These are phyloP conservation scores for Lachancea dasiensis DNA, from an alignment of 805 yeast species.

Conservation along the genomic window DNA sequence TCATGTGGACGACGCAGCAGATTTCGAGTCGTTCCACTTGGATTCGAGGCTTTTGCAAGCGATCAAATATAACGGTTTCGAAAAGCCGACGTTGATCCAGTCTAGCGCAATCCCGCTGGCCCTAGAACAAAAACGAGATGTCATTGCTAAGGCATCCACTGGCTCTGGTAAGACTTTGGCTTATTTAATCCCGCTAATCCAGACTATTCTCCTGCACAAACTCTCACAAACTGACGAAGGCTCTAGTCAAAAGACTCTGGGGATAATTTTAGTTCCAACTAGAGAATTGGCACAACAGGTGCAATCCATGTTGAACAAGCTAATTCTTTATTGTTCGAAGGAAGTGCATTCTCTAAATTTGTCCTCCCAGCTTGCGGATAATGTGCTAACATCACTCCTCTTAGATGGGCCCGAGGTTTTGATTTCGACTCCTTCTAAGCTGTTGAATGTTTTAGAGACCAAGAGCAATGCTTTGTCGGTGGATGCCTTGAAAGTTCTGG, in stretches of 20 bases:
- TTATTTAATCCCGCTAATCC: conserved; percentile 79
- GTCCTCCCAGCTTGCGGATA: conserved; percentile 50
- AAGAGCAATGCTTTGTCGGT: conserved; percentile 44
- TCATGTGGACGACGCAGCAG: conserved; percentile 61
- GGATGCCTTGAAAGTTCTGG: conserved; percentile 57
- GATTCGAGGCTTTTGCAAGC: conserved; percentile 86
- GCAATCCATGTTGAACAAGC: conserved; percentile 55
- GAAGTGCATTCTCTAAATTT: conserved; percentile 61
- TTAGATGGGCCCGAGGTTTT: conserved; percentile 73
- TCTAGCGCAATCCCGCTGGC: conserved; percentile 90
- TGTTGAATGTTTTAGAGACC: conserved; percentile 49
- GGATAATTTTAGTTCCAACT: conserved; percentile 85
- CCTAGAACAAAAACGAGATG: conserved; percentile 80
- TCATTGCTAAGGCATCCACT: conserved; percentile 89
- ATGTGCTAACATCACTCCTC: conserved; percentile 65
- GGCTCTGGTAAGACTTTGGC: conserved; percentile 97
- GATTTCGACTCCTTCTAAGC: conserved; percentile 81
- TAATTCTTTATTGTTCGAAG: conserved; percentile 66
- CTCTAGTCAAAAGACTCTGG: conserved; percentile 35
- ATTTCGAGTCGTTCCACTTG: conserved; percentile 70
- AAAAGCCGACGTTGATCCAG: conserved; percentile 86
- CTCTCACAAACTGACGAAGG: conserved; percentile 19
- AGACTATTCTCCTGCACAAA: conserved; percentile 52
- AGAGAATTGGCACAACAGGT: conserved; percentile 90
- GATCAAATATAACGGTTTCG: conserved; percentile 69